These are phyloP conservation scores for Mortierella sp. DNA, from an alignment of 371 early-diverging fungal genomes.

Conservation along the genomic window DNA sequence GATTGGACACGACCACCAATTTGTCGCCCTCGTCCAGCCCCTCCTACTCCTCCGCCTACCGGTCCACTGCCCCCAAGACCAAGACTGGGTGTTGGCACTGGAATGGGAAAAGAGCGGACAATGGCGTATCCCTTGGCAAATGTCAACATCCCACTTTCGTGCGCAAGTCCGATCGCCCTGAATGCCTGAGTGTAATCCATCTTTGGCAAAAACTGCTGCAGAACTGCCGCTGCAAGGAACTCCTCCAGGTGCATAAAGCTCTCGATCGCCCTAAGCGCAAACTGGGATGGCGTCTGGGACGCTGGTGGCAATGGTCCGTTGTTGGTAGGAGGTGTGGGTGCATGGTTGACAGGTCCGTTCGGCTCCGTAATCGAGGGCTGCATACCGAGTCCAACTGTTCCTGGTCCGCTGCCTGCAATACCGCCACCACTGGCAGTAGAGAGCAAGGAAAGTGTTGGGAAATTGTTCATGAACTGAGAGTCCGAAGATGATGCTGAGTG, in stretches of 20 bases:
- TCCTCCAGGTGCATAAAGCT: conserved; percentile 45
- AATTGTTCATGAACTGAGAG: conserved; percentile 1
- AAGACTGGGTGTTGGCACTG: not conserved
- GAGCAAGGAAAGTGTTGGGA: conserved; percentile 25
- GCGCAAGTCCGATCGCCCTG: conserved; percentile 29
- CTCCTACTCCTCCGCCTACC: not conserved
- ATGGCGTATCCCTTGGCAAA: conserved; percentile 16
- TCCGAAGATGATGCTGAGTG: not conserved
- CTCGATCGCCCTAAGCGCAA: conserved; percentile 40
- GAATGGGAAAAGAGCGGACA: not conserved
- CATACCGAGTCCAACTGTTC: conserved; percentile 16
- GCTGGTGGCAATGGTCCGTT: not conserved
- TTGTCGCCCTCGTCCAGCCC: not conserved
- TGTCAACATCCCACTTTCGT: conserved; percentile 37
- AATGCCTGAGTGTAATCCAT: conserved; percentile 41
- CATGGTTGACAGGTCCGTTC: not conserved
- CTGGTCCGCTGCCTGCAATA: conserved; percentile 1
- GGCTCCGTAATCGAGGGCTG: not conserved
- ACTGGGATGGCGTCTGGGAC: conserved; percentile 19
- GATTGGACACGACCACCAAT: conserved; percentile 21
- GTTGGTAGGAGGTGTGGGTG: conserved; percentile 9
- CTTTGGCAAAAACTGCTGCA: conserved; percentile 50
- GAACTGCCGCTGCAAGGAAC: conserved; percentile 30
- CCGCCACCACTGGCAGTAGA: conserved; percentile 19
- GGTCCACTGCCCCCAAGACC: not conserved